Evolutionary conservation across 495 filamentous ascomycete species (phyloP), one percentile per base, ranked within the genome.

Genomic region (Penicillium dipodomyicola): DNA sequence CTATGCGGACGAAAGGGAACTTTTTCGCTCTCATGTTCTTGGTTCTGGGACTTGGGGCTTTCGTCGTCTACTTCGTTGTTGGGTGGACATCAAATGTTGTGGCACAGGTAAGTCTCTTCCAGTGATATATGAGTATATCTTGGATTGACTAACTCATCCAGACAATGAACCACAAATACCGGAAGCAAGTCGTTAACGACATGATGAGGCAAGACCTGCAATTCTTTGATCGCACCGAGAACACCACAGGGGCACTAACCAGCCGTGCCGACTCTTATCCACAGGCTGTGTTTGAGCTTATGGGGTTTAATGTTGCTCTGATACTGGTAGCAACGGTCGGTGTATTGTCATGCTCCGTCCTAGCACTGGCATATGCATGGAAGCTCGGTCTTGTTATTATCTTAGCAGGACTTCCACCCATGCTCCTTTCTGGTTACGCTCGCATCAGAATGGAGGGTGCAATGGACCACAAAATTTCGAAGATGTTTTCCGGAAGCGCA

Each of bases 1-100:
- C 61, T 2, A 63, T 72, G 59, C 29, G 30, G 2, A 40, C 48
- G 6, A 23, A 69, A 4, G 78, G 63, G 6, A 77, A 75, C 46
- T 86, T 87, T 54, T 84, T 82, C 76, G 80, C 83, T 25, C 57
- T 86, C 20, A 87, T 87, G 80, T 87, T 86, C 58, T 78, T 87
- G 20, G 71, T 78, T 15, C 68, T 86, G 1, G 81, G 77, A 20
- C 58, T 77, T 17, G 78, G 74, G 29, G 71, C 75, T n/a, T 72
- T 75, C 0, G 55, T 81, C 17, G 68, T 76, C 40, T 86, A 85
- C 57, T 78, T 80, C 51, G 60, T 74, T 0, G 60, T 87, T 12
- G 81, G 80, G 0, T 87, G 73, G 65, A 71, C 77, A 15, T 78
- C 81, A 10, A 83, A 79, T 5, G 68, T 68, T 15, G 69, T 81